Base-by-base conservation (phyloP, 805 yeast genomes). In the Metschnikowia chrysomelidarum region DNA sequence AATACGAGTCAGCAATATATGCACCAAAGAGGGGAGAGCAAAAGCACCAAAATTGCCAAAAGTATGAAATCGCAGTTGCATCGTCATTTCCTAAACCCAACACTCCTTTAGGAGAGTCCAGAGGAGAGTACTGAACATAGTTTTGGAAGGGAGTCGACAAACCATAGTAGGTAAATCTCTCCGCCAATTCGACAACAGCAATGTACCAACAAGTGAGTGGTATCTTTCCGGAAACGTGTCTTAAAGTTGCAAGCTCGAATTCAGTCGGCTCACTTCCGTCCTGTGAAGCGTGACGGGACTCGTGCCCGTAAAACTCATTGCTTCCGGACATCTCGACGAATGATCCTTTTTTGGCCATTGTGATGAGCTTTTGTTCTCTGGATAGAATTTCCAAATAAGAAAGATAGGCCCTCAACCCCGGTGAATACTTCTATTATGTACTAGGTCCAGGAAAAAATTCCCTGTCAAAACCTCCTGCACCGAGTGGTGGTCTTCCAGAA, bases 1-100 rank as follows among this genome's bases (percentile, higher is more conserved):
- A 72, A 59, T 67, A 78, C 44, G 82, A 75, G 60, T 85, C 95
- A 35, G 93, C 79, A 23, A 83, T 47, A 58, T 77, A 39, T 3
- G 47, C 49, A 10, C 49, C 47, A n/a, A 44, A 7, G 9, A 44
- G 31, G 1, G 49, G 45, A 4, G 45, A 28, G 11, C 30, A 8
- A 28, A 33, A 44, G 28, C 47, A 34, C 49, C 47, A 44, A 17
- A 44, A 44, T 22, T 36, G 40, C 47, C 47, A 44, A 24, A 40
- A 36, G 27, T 43, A 44, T 9, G 44, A 29, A 13, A 43, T 24
- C 2, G 49, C 44, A 2, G 49, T 39, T 20, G 49, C 47, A 16
- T 35, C 43, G 19, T 28, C 27, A 12, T 27, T 43, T 9, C 28
- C 29, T 34, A 43, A 32, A 13, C 27, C 19, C n/a, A 44, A 34